These are phyloP conservation scores for Populus hybrid DNA, from an alignment of 441 rosid genomes.

Conservation along the genomic window DNA sequence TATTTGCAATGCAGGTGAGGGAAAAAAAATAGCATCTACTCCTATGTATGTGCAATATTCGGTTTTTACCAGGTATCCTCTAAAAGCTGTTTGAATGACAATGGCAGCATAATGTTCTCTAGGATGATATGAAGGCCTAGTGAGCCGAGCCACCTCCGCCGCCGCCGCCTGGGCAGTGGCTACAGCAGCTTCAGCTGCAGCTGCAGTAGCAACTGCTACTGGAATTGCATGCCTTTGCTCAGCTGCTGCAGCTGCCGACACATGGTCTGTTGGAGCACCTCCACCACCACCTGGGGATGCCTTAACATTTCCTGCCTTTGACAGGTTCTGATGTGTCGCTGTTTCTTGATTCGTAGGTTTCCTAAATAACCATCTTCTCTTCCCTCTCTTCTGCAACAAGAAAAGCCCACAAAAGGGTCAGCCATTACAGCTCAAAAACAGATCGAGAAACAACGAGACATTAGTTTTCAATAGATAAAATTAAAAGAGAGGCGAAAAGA, in stretches of 20 bases:
- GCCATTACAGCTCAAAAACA: neutral
- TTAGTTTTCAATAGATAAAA: neutral
- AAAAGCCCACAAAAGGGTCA: neutral
- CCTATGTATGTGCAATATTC: neutral
- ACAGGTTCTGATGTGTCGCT: constrained; percentile 28
- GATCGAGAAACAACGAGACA: constrained; percentile 3
- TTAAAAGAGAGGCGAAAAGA: neutral
- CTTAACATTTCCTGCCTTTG: constrained; percentile 18
- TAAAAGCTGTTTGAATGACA: constrained; percentile 80
- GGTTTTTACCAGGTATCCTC: constrained; percentile 73
- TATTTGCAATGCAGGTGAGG: neutral
- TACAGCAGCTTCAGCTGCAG: constrained; percentile 48
- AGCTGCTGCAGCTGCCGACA: constrained; percentile 16
- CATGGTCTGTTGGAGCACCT: constrained; percentile 7
- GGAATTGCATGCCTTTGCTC: constrained; percentile 50
- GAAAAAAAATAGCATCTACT: neutral
- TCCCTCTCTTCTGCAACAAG: constrained; percentile 62
- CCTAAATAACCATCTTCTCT: constrained; percentile 82
- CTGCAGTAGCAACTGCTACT: constrained; percentile 51
- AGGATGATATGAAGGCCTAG: constrained; percentile 41
- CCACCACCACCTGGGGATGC: constrained; percentile 10
- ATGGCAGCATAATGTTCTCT: constrained; percentile 60
- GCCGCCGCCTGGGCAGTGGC: constrained; percentile 44
- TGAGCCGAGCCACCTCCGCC: constrained; percentile 40
- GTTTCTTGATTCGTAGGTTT: constrained; percentile 53